Evolutionary conservation across 1,284 basidiomycete species (phyloP).

Genomic region (Psilocybe mexicana): DNA sequence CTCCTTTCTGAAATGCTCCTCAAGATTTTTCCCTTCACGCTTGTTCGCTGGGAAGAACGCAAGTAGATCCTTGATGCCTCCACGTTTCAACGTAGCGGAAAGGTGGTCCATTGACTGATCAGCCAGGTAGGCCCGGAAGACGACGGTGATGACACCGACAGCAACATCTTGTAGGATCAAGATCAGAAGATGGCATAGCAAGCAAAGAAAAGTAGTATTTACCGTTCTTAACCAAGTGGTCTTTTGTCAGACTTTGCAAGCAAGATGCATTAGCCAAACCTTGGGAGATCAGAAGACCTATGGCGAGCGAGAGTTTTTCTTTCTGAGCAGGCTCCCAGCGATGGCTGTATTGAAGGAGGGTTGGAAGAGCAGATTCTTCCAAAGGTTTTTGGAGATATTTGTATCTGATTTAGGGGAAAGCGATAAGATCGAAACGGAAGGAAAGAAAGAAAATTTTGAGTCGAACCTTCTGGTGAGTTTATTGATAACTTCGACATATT

Average conservation of each 20-base stretch:
- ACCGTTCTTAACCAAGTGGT: conserved; percentile 95
- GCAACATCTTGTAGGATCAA: conserved; percentile 62
- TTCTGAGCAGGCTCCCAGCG: conserved; percentile 77
- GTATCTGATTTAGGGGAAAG: conserved; percentile 58
- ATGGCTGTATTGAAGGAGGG: conserved; percentile 87
- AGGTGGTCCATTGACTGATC: conserved; percentile 89
- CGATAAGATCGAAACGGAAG: conserved; percentile 15
- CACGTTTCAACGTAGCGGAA: conserved; percentile 73
- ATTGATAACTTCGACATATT: conserved; percentile 90
- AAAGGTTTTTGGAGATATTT: conserved; percentile 98
- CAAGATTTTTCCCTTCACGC: conserved; percentile 72
- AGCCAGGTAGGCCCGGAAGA: conserved; percentile 80
- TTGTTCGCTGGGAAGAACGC: conserved; percentile 86
- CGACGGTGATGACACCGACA: conserved; percentile 72
- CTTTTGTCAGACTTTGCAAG: conserved; percentile 84
- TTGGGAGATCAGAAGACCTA: conserved; percentile 81
- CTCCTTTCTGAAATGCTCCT: conserved; percentile 84
- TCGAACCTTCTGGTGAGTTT: conserved; percentile 89
- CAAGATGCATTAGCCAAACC: conserved; percentile 78
- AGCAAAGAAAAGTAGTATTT: conserved; percentile 23
- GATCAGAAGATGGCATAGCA: conserved; percentile 1
- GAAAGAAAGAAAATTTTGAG: neutral
- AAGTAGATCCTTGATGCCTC: conserved; percentile 84
- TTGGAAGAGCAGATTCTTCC: conserved; percentile 82
- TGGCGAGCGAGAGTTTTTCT: conserved; percentile 81